Base-by-base conservation (phyloP, 2,329 filamentous ascomycete genomes). In the Rugonectria rugulosa region DNA sequence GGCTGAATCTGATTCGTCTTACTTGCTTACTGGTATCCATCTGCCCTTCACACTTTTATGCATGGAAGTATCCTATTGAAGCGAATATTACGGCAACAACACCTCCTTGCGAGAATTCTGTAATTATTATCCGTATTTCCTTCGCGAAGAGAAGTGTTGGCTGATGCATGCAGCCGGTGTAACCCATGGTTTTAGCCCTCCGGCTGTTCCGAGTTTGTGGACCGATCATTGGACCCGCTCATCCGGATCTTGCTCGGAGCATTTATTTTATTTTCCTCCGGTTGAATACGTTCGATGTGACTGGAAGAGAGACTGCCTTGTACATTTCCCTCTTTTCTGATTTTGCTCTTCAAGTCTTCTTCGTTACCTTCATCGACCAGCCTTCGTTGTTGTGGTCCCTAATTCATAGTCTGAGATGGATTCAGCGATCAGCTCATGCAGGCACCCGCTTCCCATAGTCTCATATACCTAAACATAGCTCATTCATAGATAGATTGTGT, bases 151-250 rank as follows among this genome's bases (percentile, higher is more conserved):
- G 26, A 23, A 4, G 38, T 24, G 20, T 26, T 51, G 47, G 20
- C n/a, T 27, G 21, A 47, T 47, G 50, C 14, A 40, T 10, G 43
- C 36, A 47, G 5, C 26, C 29, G 21, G 31, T 46, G 26, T 24
- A 21, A 21, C 37, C 24, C 27, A 10, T n/a, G n/a, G n/a, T 48
- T 29, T 42, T 40, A 26, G 47, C 21, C 32, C 37, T 46, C 53
- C 53, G 53, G 46, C 20, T 34, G 9, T 50, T 45, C 49, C 54
- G 54, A 57, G 48, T 40, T 32, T 36, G 54, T 57, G 54, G 54
- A 43, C 38, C 53, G 43, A 53, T 43, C 45, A 21, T 21, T 51
- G 29, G 46, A 36, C 42, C 47, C 47, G 29, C 36, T 17, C 17
- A 32, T 23, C 31, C 49, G 48, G 54, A 29, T 40, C 37, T 51